Evolutionary conservation across 2,329 filamentous ascomycete species (phyloP), one percentile per base, ranked within the genome.

Genomic region (Dactylellina sp.): DNA sequence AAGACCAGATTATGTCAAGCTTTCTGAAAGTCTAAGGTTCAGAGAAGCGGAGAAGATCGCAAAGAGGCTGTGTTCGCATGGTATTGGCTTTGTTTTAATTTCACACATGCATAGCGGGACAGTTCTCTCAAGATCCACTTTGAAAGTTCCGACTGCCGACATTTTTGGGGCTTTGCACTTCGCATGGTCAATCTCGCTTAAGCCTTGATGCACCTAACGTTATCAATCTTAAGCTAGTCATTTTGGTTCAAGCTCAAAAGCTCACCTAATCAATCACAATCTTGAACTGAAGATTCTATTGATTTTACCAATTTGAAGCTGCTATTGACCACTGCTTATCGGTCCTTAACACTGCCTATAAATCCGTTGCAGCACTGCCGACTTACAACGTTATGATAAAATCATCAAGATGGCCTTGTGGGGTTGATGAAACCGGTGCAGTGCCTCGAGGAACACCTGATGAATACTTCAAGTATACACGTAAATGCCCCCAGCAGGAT

Each of bases 71-170:
- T 39, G 35, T 52, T 40, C 28, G 22, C 46, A 16, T 24, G 44
- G 6, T 12, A 20, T 12, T 22, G 32, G 7, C 4, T 18, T 14
- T 44, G 40, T 35, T 61, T 61, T 37, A 49, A 47, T 50, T 49
- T 20, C 28, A 32, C 28, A n/a, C 46, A 9, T 35, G 39, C 2
- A 28, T 50, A 16, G 50, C 16, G 49, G 25, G 24, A 22, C 1
- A 35, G 37, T n/a, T n/a, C n/a, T 6, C 46, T 4, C 9, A 9
- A 2, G 7, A 7, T 6, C 9, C 35, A 42, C 52, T 66, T 39
- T 50, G 42, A 50, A 59, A 59, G 62, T 57, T 66, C 62, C 62
- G 62, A 59, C 37, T 20, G 20, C 62, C 62, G 62, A 66, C 42
- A 7, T 32, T 52, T 42, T 28, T 37, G 62, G 22, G 62, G 62